Evolutionary conservation across 441 rosid genomes (phyloP).

Genomic region (Viola pubescens): DNA sequence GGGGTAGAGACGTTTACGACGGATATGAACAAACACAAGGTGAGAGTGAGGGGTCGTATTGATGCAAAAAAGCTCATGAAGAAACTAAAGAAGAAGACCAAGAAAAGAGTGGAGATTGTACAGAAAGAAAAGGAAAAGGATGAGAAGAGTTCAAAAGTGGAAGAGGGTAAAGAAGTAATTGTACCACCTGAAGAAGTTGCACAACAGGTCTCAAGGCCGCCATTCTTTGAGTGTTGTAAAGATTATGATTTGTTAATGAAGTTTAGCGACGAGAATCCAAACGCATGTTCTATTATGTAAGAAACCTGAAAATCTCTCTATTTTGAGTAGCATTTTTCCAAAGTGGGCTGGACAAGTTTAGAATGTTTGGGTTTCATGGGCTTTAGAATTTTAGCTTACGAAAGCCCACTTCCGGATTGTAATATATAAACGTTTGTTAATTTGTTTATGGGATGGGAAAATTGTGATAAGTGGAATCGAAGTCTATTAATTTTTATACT

Average conservation of each 20-base stretch:
- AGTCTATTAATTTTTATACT: no score
- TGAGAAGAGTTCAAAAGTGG: neutral
- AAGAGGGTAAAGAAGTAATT: neutral
- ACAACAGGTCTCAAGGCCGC: conserved; percentile 5
- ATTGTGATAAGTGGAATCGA: no score
- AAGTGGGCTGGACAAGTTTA: no score
- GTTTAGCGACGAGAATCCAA: conserved; percentile 75
- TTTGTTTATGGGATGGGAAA: no score
- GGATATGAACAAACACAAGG: conserved; percentile 55
- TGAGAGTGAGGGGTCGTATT: conserved; percentile 41
- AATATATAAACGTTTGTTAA: no score
- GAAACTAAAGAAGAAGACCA: conserved; percentile 61
- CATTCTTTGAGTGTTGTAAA: conserved; percentile 19
- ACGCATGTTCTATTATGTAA: conserved; percentile 60
- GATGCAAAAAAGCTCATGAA: conserved; percentile 50
- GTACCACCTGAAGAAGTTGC: neutral
- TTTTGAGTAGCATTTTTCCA: no score
- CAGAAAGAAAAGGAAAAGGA: conserved; percentile 13
- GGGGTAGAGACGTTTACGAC: conserved; percentile 65
- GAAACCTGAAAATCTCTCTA: no score
- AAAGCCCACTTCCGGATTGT: no score
- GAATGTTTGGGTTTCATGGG: no score
- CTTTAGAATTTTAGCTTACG: no score
- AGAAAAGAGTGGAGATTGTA: conserved; percentile 51
- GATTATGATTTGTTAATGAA: conserved; percentile 30